A percentile compares a stretch with the other conserved stretches of the same genome.
Evolutionary conservation across 805 yeast genomes (phyloP).

Genomic region (Kuraishia piskuri): DNA sequence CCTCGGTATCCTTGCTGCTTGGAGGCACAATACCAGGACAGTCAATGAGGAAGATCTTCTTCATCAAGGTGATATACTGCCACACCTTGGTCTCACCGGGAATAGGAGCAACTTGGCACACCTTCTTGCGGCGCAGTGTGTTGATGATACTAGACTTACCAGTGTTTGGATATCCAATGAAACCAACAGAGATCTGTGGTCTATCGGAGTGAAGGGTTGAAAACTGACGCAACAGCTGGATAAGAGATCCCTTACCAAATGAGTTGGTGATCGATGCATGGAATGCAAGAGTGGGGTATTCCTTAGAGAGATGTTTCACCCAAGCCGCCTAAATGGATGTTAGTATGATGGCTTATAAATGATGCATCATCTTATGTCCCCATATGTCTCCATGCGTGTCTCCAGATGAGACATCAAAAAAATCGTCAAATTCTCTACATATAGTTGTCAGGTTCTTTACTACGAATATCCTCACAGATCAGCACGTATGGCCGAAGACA

Average conservation of each 20-base stretch:
- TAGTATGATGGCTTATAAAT: neutral
- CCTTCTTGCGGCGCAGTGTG: slow-evolving; percentile 89
- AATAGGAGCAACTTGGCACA: slow-evolving; percentile 94
- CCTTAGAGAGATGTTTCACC: slow-evolving; percentile 91
- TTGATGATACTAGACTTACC: slow-evolving; percentile 95
- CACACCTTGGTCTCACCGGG: slow-evolving; percentile 99
- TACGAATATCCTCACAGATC: slow-evolving; percentile 52
- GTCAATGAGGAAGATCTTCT: slow-evolving; percentile 88
- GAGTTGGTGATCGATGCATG: slow-evolving; percentile 97
- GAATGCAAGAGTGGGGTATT: slow-evolving; percentile 91
- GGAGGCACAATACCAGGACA: slow-evolving; percentile 99
- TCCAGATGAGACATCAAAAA: neutral
- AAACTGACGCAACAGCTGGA: slow-evolving; percentile 88
- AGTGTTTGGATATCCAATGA: slow-evolving; percentile 97
- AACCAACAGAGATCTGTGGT: slow-evolving; percentile 93
- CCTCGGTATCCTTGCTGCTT: slow-evolving; percentile 76
- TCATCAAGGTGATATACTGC: slow-evolving; percentile 98
- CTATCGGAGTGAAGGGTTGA: slow-evolving; percentile 86
- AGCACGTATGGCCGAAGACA: slow-evolving; percentile 23
- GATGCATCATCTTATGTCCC: neutral
- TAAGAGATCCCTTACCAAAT: slow-evolving; percentile 94
- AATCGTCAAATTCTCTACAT: no score
- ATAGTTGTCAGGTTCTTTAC: slow-evolving; percentile 75
- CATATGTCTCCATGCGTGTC: neutral
- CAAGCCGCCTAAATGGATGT: slow-evolving; percentile 74